Conservation (phyloP, 179 eudicot genomes). For the Patellifolia procumbens region DNA sequence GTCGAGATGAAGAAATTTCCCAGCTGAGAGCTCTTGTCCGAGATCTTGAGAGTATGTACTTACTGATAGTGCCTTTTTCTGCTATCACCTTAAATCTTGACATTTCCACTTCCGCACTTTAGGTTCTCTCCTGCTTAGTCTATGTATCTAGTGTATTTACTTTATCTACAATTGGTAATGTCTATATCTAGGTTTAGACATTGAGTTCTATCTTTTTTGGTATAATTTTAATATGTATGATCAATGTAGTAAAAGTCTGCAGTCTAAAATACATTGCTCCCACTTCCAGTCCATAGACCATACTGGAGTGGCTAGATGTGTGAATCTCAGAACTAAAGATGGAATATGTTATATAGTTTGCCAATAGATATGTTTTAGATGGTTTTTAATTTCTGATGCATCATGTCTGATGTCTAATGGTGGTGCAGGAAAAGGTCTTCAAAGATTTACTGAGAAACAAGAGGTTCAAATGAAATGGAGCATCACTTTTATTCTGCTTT, state of each 20-base stretch:
- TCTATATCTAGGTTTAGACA: background rate
- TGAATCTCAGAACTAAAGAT: background rate
- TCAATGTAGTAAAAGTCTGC: background rate
- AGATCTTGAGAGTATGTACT: slow-evolving; percentile 60
- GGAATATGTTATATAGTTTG: background rate
- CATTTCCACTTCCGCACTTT: background rate
- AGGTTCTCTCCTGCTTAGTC: background rate
- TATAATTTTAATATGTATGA: background rate
- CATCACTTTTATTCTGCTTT: slow-evolving; percentile 10
- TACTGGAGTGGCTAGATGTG: background rate
- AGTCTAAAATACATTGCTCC: background rate
- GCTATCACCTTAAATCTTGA: background rate
- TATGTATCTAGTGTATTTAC: background rate
- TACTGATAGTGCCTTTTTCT: slow-evolving; percentile 11
- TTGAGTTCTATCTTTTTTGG: background rate
- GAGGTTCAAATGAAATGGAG: slow-evolving; percentile 45
- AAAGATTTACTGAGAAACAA: slow-evolving; percentile 39
- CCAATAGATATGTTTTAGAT: slow-evolving; percentile 3
- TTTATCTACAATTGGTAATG: background rate
- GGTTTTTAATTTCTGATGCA: background rate
- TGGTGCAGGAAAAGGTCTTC: slow-evolving; percentile 52
- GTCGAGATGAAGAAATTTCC: slow-evolving; percentile 47
- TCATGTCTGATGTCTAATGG: slow-evolving; percentile 18
- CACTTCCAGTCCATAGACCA: background rate
- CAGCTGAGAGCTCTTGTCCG: slow-evolving; percentile 66